Percentiles rank a stretch among this genome's conserved stretches.
Conservation (phyloP, 345 rosid species). For the Populus davidiana region DNA sequence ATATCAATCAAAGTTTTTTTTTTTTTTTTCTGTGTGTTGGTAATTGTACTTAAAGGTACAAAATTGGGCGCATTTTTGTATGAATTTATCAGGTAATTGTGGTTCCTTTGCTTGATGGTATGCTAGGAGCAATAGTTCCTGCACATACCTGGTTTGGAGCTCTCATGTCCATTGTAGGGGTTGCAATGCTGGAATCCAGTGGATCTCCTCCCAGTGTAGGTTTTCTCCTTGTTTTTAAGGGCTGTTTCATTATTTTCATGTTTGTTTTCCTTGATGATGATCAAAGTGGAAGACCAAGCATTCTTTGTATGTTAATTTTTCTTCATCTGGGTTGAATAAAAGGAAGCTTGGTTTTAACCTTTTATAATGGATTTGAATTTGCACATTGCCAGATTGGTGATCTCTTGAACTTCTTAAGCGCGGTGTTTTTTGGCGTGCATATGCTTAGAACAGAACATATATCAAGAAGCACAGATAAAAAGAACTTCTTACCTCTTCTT, state of each 20-base stretch:
- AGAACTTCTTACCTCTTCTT: slow-evolving; percentile 48
- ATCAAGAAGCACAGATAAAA: slow-evolving; percentile 45
- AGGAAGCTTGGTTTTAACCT: neutral
- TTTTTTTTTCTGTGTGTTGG: neutral
- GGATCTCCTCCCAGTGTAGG: slow-evolving; percentile 59
- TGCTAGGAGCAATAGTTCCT: slow-evolving; percentile 64
- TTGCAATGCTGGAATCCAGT: slow-evolving; percentile 60
- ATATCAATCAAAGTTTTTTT: slow-evolving; percentile 4
- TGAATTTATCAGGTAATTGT: slow-evolving; percentile 49
- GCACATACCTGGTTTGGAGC: slow-evolving; percentile 63
- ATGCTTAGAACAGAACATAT: slow-evolving; percentile 60
- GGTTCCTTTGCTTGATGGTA: slow-evolving; percentile 68
- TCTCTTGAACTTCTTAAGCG: slow-evolving; percentile 58
- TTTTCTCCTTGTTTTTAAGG: neutral
- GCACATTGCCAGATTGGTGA: slow-evolving; percentile 49
- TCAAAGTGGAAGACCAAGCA: neutral
- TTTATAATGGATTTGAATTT: neutral
- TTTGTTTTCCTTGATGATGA: neutral
- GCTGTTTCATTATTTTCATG: neutral
- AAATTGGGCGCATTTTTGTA: slow-evolving; percentile 10
- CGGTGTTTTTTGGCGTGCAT: slow-evolving; percentile 63
- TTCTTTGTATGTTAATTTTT: neutral
- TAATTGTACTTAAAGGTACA: slow-evolving; percentile 13
- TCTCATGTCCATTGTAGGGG: slow-evolving; percentile 51
- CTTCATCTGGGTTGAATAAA: neutral